A percentile compares a stretch with the other conserved stretches of the same genome.
Evolutionary conservation across 1,284 basidiomycete genomes (phyloP).

Genomic region (Trichosporon coremiiforme): DNA sequence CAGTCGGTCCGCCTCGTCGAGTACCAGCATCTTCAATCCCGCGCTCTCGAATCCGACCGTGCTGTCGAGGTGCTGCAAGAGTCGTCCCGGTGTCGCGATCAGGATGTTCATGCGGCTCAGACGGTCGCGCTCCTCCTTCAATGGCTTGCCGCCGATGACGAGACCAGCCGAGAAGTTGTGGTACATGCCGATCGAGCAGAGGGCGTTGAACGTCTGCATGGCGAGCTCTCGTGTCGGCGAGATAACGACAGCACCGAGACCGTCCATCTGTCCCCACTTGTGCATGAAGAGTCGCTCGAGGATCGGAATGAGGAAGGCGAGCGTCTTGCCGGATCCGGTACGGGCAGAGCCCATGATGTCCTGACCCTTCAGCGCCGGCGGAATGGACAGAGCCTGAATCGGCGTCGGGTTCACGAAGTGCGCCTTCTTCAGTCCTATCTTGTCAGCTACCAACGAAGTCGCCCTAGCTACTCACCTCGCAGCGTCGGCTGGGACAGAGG

Average conservation of each 20-base stretch:
- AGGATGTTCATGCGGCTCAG: conserved; percentile 94
- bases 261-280: conserved; percentile 79
- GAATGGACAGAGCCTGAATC: conserved; percentile 69
- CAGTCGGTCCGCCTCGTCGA: conserved; percentile 96
- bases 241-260: conserved; percentile 88
- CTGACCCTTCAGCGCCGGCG: conserved; percentile 66
- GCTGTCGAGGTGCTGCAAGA: conserved; percentile 98
- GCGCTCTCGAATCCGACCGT: conserved; percentile 91
- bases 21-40: conserved; percentile 88
- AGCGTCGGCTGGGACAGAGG: conserved; percentile 52
- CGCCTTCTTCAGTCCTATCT: conserved; percentile 74
- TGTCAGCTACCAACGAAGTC: neutral
- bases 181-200: conserved; percentile 85
- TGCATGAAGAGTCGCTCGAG: conserved; percentile 72
- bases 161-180: conserved; percentile 93
- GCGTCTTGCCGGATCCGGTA: conserved; percentile 81
- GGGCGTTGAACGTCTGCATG: conserved; percentile 95
- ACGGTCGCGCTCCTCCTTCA: conserved; percentile 89
- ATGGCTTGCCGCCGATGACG: conserved; percentile 93
- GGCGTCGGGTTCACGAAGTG: conserved; percentile 86
- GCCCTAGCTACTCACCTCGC: conserved; percentile 40
- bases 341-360: conserved; percentile 76
- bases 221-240: conserved; percentile 95
- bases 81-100: conserved; percentile 90
- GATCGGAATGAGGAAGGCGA: conserved; percentile 77